Base-by-base conservation (phyloP, 148 eudicot genomes). In the Arbutus unedo region DNA sequence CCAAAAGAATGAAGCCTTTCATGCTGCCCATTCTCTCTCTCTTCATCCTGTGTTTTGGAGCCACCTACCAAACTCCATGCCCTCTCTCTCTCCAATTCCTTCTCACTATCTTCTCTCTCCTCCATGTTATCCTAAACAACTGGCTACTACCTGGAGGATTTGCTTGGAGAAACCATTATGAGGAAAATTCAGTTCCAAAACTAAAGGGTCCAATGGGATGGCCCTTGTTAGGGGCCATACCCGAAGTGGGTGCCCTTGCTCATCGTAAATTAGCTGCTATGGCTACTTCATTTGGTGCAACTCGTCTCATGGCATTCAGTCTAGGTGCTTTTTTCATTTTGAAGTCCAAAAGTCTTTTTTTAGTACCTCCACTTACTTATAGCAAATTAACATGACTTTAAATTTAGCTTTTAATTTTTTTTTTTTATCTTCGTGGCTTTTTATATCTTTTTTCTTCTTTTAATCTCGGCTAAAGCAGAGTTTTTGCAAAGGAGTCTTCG, bases 61-160 rank as follows among this genome's bases (percentile, higher is more conserved):
- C 82, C 83, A 72, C 82, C 84, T 77, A 80, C 73, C 87, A 83
- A 78, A 83, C 86, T 38, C 81, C 84, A 57, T 85, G 84, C 80
- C 71, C 87, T 77, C 84, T 85, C 54, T 13, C 82, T 81, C 83
- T 82, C 74, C 49, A 80, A 80, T 3, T 83, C 16, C 79, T 78
- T 14, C 77, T 89, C 76, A 76, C 84, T n/a, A 25, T 86, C 62
- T 83, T 86, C 75, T 87, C 85, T n/a, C 41, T 84, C 67, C 74
- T 84, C 56, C 85, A 85, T 81, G 72, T 86, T n/a, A 64, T 91
- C 43, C 82, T 92, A 23, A 89, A 87, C 88, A 78, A 78, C 4
- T 92, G 95, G 92, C 59, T 91, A 44, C 82, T 86, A 64, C 93
- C 95, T 9, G 95, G 97, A 55, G 97, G 97, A 70, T 89, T 88